Conservation (phyloP, 441 rosid species). For the Kokia cookei region DNA sequence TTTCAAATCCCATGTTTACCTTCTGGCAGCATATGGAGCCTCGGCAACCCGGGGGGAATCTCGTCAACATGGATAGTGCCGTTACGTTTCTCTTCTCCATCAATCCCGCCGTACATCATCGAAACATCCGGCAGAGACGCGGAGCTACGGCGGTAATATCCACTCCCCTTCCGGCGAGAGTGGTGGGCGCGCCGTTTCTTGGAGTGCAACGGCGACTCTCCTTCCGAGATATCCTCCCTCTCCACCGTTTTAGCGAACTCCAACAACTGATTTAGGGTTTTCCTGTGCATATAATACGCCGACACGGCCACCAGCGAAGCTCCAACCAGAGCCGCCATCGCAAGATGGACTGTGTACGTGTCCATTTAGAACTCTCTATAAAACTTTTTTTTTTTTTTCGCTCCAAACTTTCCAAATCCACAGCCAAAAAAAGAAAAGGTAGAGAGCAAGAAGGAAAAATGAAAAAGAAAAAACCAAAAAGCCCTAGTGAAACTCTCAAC, state of each 20-base stretch:
- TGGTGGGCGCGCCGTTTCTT: slow-evolving; percentile 43
- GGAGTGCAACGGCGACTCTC: slow-evolving; percentile 39
- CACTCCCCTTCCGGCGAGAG: slow-evolving; percentile 33
- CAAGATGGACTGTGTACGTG: slow-evolving; percentile 59
- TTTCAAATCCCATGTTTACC: slow-evolving; percentile 35
- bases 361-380: slow-evolving; percentile 43
- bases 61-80: slow-evolving; percentile 55
- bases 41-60: slow-evolving; percentile 76
- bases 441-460: not conserved
- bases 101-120: slow-evolving; percentile 41
- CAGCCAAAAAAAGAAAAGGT: not conserved
- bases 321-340: slow-evolving; percentile 92
- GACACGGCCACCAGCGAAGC: slow-evolving; percentile 94
- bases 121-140: slow-evolving; percentile 73
- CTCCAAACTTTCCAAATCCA: not conserved
- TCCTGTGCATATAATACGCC: slow-evolving; percentile 88
- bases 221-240: slow-evolving; percentile 52
- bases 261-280: slow-evolving; percentile 81
- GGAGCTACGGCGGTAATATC: slow-evolving; percentile 53
- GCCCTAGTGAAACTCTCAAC: slow-evolving; percentile 11
- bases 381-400: not conserved
- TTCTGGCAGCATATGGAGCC: slow-evolving; percentile 74
- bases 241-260: slow-evolving; percentile 78
- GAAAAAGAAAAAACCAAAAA: not conserved
- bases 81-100: slow-evolving; percentile 53